Percentiles rank a stretch among this genome's conserved stretches.
Evolutionary conservation across 768 basidiomycete species (phyloP).

Genomic region (Agrocybe pediades): DNA sequence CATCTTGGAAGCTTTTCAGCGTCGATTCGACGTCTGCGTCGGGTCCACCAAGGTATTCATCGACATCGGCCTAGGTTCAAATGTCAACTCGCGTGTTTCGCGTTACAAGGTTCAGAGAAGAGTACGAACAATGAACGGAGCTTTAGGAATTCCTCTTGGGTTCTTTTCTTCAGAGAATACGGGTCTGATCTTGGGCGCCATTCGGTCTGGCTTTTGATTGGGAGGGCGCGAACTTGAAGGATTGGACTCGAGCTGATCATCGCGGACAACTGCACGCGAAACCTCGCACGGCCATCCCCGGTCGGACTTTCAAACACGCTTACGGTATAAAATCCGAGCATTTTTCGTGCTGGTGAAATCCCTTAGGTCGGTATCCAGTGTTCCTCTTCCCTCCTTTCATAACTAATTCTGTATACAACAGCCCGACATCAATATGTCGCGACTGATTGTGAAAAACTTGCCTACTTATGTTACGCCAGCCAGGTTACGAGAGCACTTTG

Average conservation of each 20-base stretch:
- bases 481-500: conserved; percentile 69
- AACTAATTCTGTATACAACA: background rate
- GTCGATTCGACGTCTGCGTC: conserved; percentile 78
- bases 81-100: background rate
- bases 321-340: conserved; percentile 7
- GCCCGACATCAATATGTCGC: conserved; percentile 62
- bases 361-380: conserved; percentile 23
- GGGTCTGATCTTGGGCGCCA: conserved; percentile 27
- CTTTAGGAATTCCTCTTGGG: conserved; percentile 91
- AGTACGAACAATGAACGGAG: conserved; percentile 83
- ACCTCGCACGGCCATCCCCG: conserved; percentile 24
- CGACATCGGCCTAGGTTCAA: conserved; percentile 74
- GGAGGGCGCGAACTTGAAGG: background rate
- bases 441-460: conserved; percentile 82
- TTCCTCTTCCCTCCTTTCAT: background rate
- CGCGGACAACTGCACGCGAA: background rate
- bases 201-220: conserved; percentile 4
- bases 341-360: conserved; percentile 22
- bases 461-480: conserved; percentile 68
- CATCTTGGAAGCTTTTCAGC: conserved; percentile 86
- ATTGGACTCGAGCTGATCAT: background rate
- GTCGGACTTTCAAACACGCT: conserved; percentile 20
- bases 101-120: background rate
- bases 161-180: conserved; percentile 60
- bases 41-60: conserved; percentile 79